Base-by-base conservation (phyloP, 345 rosid species). In the Syzygium jambos region DNA sequence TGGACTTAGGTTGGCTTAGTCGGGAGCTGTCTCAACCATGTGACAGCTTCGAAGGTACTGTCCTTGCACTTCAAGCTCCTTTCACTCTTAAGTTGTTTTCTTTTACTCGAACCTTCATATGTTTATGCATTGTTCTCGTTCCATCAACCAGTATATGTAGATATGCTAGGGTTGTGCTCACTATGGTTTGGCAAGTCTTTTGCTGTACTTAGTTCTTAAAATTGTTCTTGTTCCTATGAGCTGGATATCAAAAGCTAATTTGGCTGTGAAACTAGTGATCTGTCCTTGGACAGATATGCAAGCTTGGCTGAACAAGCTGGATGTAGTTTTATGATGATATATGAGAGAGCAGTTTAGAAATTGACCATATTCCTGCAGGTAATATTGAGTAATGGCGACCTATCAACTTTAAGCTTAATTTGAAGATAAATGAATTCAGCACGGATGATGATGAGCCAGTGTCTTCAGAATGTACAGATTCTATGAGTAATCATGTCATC, bases 11-110 rank as follows among this genome's bases (percentile, higher is more conserved):
- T 97, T 87, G 99, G 98, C 90, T 95, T 95, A 93, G 95, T 95
- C 65, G 98, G 98, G 88, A 88, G 95, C 86, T 95, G 97, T 82
- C 98, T 97, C 53, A 92, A 96, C 68, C 96, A 93, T 86, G 94
- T 94, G 34, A 96, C 93, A 87, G 98, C 97, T 77, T 86, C 61
- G 49, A 77, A 38, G 27, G 52, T 38, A 51, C 22, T 16, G n/a
- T 52, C 23, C 16, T 68, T 83, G 21, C 59, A 56, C 63, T 12
- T 41, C 9, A 51, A 83, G 53, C 30, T 83, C 52, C 51, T 51
- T 83, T 78, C 51, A 13, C 9, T 52, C 41, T 3, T 80, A 55
- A 25, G 49, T 10, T 80, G 8, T 49, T 57, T 57, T 25, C 63
- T 57, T 57, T 25, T 57, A 25, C 29, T 25, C 1, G 15, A 11